Conservation (phyloP, 805 yeast species). For the Wickerhamomyces tratensis region DNA sequence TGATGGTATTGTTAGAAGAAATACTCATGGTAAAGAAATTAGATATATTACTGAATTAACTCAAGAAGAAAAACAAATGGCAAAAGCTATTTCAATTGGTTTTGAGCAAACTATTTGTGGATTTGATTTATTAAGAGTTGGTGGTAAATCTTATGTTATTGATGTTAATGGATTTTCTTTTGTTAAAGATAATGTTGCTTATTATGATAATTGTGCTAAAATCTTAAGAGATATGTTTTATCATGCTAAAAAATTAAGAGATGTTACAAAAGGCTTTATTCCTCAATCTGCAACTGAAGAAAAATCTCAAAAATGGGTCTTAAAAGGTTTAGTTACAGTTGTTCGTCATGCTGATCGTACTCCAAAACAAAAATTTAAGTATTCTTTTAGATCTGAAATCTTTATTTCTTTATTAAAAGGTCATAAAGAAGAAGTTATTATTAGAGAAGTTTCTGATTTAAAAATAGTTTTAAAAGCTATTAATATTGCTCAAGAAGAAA, state of each 20-base stretch:
- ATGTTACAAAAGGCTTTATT: conserved; percentile 25
- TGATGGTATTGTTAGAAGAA: conserved; percentile 96
- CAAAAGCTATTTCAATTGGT: conserved; percentile 59
- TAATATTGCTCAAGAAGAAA: conserved; percentile 65
- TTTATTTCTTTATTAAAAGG: conserved; percentile 86
- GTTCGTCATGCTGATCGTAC: conserved; percentile 98
- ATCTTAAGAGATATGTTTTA: conserved; percentile 69
- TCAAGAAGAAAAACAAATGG: conserved; percentile 71
- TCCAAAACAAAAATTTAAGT: conserved; percentile 95
- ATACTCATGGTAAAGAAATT: conserved; percentile 92
- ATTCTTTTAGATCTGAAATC: conserved; percentile 81
- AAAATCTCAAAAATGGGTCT: conserved; percentile 80
- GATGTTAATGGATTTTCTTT: conserved; percentile 98
- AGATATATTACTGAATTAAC: conserved; percentile 78
- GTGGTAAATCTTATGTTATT: conserved; percentile 83
- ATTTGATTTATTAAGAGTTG: conserved; percentile 83
- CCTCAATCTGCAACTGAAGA: conserved; percentile 27
- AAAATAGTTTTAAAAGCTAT: conserved; percentile 81
- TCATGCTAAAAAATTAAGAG: conserved; percentile 44
- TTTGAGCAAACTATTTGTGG: conserved; percentile 97
- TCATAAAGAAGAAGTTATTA: conserved; percentile 91
- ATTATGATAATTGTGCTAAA: conserved; percentile 75
- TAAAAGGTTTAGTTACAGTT: conserved; percentile 85
- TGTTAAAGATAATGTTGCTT: conserved; percentile 82
- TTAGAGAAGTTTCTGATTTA: conserved; percentile 80